Conservation (phyloP, 2,329 filamentous ascomycete genomes). For the Beauveria rudraprayagi region DNA sequence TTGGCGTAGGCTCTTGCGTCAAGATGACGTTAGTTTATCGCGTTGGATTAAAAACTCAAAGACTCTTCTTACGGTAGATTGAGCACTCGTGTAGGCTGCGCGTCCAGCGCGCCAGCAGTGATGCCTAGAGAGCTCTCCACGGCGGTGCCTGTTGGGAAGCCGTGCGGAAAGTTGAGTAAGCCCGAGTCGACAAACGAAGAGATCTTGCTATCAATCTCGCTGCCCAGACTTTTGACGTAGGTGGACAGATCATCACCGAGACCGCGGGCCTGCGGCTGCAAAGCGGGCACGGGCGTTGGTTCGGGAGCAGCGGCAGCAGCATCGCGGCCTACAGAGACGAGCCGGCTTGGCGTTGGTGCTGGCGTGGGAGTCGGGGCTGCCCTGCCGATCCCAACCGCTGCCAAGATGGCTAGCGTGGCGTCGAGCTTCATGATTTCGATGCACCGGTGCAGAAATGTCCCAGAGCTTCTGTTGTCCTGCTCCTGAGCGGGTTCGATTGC, state of each 20-base stretch:
- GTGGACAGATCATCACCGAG: conserved; percentile 37
- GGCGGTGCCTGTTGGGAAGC: conserved; percentile 45
- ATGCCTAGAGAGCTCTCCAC: conserved; percentile 57
- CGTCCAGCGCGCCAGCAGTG: conserved; percentile 47
- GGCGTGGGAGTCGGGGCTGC: conserved; percentile 4
- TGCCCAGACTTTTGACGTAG: conserved; percentile 42
- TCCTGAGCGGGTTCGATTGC: background rate
- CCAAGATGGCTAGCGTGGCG: conserved; percentile 2
- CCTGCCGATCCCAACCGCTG: conserved; percentile 7
- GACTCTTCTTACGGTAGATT: conserved; percentile 49
- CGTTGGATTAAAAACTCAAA: no score
- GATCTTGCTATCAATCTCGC: conserved; percentile 44
- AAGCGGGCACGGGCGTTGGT: conserved; percentile 17
- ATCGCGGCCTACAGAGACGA: no score
- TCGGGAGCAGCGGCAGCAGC: background rate
- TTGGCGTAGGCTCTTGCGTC: conserved; percentile 56
- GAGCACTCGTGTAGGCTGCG: conserved; percentile 60
- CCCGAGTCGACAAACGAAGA: conserved; percentile 55
- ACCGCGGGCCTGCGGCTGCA: conserved; percentile 23
- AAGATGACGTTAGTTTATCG: background rate
- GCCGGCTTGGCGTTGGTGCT: background rate
- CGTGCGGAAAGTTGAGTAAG: conserved; percentile 59
- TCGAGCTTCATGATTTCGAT: background rate
- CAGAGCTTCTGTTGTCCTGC: background rate
- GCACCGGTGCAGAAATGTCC: background rate